phyloP scores from a whole-genome alignment of 805 yeast genomes.

The Wickerhamiella alocasiicola region DNA sequence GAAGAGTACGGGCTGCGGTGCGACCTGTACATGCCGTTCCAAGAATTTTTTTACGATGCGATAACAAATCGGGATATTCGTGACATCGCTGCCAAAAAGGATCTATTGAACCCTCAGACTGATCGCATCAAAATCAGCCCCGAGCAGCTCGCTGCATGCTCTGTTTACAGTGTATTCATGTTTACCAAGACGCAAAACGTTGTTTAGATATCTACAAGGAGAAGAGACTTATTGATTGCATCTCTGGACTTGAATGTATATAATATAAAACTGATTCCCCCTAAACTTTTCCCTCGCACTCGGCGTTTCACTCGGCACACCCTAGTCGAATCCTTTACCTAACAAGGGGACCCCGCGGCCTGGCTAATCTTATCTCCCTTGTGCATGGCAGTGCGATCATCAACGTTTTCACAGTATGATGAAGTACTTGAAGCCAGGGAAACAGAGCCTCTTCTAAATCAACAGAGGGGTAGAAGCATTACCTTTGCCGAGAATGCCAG shows the following conservation, averaged over 20 bases:
- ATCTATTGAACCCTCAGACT: conserved; percentile 48
- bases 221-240: too few relatives aligned
- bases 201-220: background rate
- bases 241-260: too few relatives aligned
- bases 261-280: too few relatives aligned
- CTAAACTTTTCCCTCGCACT: too few relatives aligned
- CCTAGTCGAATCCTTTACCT: too few relatives aligned
- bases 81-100: conserved; percentile 25
- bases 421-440: conserved; percentile 2
- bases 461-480: conserved; percentile 6
- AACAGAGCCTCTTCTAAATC: conserved; percentile 10
- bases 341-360: too few relatives aligned
- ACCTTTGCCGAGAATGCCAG: conserved; percentile 9
- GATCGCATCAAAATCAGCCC: conserved; percentile 83
- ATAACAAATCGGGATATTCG: conserved; percentile 36
- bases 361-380: too few relatives aligned
- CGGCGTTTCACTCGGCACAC: too few relatives aligned
- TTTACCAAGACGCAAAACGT: conserved; percentile 33
- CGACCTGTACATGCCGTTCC: conserved; percentile 60
- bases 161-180: conserved; percentile 75
- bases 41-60: conserved; percentile 69
- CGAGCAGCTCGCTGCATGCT: conserved; percentile 74
- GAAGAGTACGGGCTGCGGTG: conserved; percentile 69
- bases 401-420: conserved; percentile 1
- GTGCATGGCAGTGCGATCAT: background rate